A percentile compares a stretch with the other conserved stretches of the same genome.
These are phyloP conservation scores for Eremothecium cymbalariae DNA, from an alignment of 1,139 yeast genomes.

Conservation along the genomic window DNA sequence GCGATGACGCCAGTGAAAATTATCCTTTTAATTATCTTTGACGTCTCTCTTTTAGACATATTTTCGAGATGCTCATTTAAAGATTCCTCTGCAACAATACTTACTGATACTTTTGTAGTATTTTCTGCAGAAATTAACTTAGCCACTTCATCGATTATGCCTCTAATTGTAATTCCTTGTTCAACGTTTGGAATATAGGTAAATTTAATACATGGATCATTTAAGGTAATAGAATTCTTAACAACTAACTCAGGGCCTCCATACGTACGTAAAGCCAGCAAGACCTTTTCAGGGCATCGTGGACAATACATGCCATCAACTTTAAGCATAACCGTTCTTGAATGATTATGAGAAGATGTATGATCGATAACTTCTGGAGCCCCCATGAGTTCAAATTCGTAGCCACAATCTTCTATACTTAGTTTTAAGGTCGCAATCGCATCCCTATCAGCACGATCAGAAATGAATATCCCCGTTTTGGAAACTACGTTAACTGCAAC, in stretches of 20 bases:
- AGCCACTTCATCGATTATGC: slow-evolving; percentile 41
- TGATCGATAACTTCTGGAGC: slow-evolving; percentile 38
- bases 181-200: slow-evolving; percentile 46
- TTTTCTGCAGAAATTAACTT: slow-evolving; percentile 20
- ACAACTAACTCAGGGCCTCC: slow-evolving; percentile 52
- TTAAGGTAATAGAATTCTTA: slow-evolving; percentile 47
- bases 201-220: slow-evolving; percentile 51
- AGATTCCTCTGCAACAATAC: slow-evolving; percentile 49
- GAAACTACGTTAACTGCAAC: slow-evolving; percentile 50
- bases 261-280: slow-evolving; percentile 41
- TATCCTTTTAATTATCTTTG: slow-evolving; percentile 41
- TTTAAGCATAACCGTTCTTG: slow-evolving; percentile 49
- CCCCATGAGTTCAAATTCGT: slow-evolving; percentile 42
- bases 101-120: slow-evolving; percentile 44
- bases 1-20: slow-evolving; percentile 45
- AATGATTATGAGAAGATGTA: slow-evolving; percentile 38
- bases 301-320: slow-evolving; percentile 67
- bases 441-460: slow-evolving; percentile 31
- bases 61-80: slow-evolving; percentile 56
- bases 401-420: slow-evolving; percentile 58
- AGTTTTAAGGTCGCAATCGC: slow-evolving; percentile 38
- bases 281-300: slow-evolving; percentile 56
- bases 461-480: slow-evolving; percentile 51
- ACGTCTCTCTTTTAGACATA: slow-evolving; percentile 44
- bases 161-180: slow-evolving; percentile 41